These are phyloP conservation scores for Nothophaeocryptopus gaeumannii DNA, from an alignment of 2,329 filamentous ascomycete species.

Conservation along the genomic window DNA sequence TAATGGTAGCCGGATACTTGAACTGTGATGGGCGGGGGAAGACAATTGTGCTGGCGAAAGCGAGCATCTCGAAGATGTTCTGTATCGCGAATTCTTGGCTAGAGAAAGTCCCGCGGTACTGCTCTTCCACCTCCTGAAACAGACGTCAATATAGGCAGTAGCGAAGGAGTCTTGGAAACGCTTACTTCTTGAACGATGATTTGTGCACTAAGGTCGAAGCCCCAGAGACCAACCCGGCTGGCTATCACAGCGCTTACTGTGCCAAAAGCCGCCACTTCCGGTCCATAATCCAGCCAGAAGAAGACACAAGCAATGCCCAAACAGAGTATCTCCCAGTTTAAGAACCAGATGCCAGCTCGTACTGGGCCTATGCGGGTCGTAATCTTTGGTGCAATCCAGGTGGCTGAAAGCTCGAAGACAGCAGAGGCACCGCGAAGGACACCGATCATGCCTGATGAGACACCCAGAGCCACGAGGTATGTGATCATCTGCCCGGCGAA, in stretches of 20 bases:
- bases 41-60: constrained; percentile 63
- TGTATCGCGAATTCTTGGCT: constrained; percentile 66
- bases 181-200: constrained; percentile 45
- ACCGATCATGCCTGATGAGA: constrained; percentile 53
- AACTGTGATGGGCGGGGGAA: constrained; percentile 65
- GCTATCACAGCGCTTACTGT: constrained; percentile 42
- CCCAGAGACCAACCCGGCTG: constrained; percentile 47
- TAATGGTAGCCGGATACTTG: constrained; percentile 55
- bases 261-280: constrained; percentile 20
- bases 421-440: constrained; percentile 54
- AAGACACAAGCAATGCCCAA: constrained; percentile 42
- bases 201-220: constrained; percentile 49
- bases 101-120: constrained; percentile 64
- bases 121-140: constrained; percentile 34
- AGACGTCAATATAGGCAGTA: constrained; percentile 2
- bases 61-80: constrained; percentile 62
- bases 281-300: constrained; percentile 29
- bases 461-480: constrained; percentile 57
- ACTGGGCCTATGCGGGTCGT: constrained; percentile 52
- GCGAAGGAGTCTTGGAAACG: neutral
- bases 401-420: constrained; percentile 58
- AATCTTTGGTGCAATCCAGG: constrained; percentile 57
- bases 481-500: constrained; percentile 64
- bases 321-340: constrained; percentile 64
- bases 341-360: constrained; percentile 67